A percentile compares a stretch with the other conserved stretches of the same genome.
Conservation (phyloP, 495 filamentous ascomycete species). For the Penicillium roqueforti region DNA sequence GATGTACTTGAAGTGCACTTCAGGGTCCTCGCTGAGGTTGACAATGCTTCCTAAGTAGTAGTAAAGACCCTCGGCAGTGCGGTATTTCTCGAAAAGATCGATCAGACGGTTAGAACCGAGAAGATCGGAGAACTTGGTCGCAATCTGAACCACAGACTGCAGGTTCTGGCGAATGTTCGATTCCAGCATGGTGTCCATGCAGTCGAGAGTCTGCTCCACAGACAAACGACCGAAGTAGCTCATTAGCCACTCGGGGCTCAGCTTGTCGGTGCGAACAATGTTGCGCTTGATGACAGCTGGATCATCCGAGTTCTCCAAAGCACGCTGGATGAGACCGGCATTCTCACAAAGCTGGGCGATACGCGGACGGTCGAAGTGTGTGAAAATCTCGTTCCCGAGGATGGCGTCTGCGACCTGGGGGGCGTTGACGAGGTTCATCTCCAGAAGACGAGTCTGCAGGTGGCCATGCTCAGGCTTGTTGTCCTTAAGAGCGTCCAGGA, state of each 20-base stretch:
- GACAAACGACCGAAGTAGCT: conserved; percentile 90
- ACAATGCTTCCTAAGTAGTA: conserved; percentile 98
- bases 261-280: conserved; percentile 73
- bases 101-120: conserved; percentile 87
- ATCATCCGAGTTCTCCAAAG: conserved; percentile 92
- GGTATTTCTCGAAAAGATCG: conserved; percentile 93
- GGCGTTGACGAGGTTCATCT: conserved; percentile 97
- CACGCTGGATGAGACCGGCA: conserved; percentile 79
- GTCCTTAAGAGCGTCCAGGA: conserved; percentile 88
- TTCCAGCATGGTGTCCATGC: conserved; percentile 92
- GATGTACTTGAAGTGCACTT: conserved; percentile 99
- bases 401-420: conserved; percentile 98
- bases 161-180: conserved; percentile 96
- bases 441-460: conserved; percentile 87
- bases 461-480: conserved; percentile 92
- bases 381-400: conserved; percentile 95
- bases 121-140: conserved; percentile 96
- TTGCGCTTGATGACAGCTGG: conserved; percentile 86
- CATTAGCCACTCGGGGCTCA: conserved; percentile 85
- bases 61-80: conserved; percentile 93
- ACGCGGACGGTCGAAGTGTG: conserved; percentile 83
- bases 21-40: conserved; percentile 90
- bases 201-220: conserved; percentile 90
- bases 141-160: conserved; percentile 87
- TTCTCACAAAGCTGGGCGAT: conserved; percentile 90